A percentile compares a stretch with the other conserved stretches of the same genome.
phyloP scores from a whole-genome alignment of 306 rosid species.

The Begonia fuchsioides region DNA sequence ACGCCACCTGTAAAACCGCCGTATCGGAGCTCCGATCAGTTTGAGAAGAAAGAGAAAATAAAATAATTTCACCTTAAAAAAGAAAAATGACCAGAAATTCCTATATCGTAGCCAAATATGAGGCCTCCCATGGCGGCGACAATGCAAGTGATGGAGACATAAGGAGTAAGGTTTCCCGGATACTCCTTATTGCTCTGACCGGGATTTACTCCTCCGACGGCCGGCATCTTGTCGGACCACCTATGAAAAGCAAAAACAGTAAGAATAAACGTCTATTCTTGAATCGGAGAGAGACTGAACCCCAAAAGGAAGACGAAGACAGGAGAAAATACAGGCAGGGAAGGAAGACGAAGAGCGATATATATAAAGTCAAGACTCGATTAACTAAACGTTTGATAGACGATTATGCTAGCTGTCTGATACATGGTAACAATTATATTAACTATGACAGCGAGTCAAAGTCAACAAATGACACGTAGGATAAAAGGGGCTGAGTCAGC shows the following conservation, averaged over 20 bases:
- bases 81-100: conserved; percentile 41
- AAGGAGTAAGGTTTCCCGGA: conserved; percentile 47
- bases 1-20: conserved; percentile 38
- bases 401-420: too few relatives aligned
- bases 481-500: too few relatives aligned
- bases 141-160: conserved; percentile 39
- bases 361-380: too few relatives aligned
- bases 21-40: background rate
- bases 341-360: too few relatives aligned
- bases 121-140: conserved; percentile 71
- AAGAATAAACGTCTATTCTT: too few relatives aligned
- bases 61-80: background rate
- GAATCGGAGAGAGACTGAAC: background rate
- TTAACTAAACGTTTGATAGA: too few relatives aligned
- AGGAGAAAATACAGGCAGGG: background rate
- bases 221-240: conserved; percentile 26
- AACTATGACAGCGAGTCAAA: too few relatives aligned
- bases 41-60: background rate
- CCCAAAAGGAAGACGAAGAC: background rate
- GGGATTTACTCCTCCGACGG: conserved; percentile 19
- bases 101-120: conserved; percentile 71
- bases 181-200: conserved; percentile 22
- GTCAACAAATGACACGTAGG: too few relatives aligned
- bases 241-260: too few relatives aligned
- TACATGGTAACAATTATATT: too few relatives aligned